Base-by-base conservation (phyloP, 768 basidiomycete species). In the Suillus variegatus region DNA sequence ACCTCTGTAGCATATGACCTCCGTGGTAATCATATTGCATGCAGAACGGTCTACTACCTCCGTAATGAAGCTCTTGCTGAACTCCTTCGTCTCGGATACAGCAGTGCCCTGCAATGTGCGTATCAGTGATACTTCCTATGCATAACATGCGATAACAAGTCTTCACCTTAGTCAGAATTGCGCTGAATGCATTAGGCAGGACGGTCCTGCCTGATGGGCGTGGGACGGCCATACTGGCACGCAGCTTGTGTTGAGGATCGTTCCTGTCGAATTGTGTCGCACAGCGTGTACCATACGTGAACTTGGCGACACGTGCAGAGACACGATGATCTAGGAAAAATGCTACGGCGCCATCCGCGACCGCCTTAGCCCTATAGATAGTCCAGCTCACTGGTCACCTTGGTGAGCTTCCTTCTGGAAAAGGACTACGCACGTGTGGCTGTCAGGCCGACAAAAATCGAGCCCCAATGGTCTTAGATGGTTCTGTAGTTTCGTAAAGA, bases 401-500 rank as follows among this genome's bases (percentile, higher is more conserved):
- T 10, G 25, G 10, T 28, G 6, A 7, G 41, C 18, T 43, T 43
- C 25, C 58, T 25, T 47, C 32, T 9, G 20, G 20, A 60, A 8
- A 6, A 28, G 12, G 36, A 47, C 3, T 10, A 73, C 76, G 36
- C 64, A 85, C 86, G 85, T 79, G 70, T 85, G 82, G 40, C 79
- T 80, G 62, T 86, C 84, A 6, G 85, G 86, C 4, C 85, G 80
- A 64, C 80, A 78, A 46, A 87, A 76, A 25, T 77, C 73, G 41
- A 86, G 61, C 2, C 78, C 75, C 14, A 77, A 62, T 0, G 75
- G 73, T 25, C 66, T 71, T n/a, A 87, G 69, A 2, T 75, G 68
- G 1, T 52, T 63, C 47, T 76, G 70, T 20, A 83, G 64, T 35
- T 51, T 74, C 16, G 69, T 65, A 43, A 79, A 83, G 10, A 84